These are phyloP conservation scores for Globisporangium mamillatum DNA, from an alignment of 352 stramenopile genomes.

Conservation along the genomic window DNA sequence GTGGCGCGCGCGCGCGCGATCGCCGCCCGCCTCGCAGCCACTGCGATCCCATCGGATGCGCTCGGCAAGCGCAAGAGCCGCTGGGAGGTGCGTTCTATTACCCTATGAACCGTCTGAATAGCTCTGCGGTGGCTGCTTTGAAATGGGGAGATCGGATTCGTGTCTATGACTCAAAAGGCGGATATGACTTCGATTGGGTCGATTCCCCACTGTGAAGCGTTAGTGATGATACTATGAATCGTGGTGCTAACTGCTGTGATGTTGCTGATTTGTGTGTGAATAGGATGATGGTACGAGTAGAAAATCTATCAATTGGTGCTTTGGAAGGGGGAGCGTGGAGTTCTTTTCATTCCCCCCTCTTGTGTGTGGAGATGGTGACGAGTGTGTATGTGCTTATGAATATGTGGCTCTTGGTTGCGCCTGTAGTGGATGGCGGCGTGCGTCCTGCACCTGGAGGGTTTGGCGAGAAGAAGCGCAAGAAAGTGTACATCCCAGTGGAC, in stretches of 20 bases:
- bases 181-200: neutral
- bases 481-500: constrained; percentile 90
- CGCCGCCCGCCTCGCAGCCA: constrained; percentile 67
- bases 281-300: constrained; percentile 5
- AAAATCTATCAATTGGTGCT: neutral
- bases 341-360: neutral
- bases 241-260: neutral
- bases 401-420: neutral
- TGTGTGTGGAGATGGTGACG: neutral
- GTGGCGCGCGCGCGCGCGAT: constrained; percentile 82
- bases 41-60: constrained; percentile 63
- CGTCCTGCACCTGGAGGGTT: constrained; percentile 33
- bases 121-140: neutral
- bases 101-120: constrained; percentile 7
- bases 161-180: neutral
- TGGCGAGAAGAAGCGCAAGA: constrained; percentile 82
- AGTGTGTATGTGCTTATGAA: neutral
- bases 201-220: constrained; percentile 2
- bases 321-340: too few species aligned
- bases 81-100: constrained; percentile 63
- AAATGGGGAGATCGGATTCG: neutral
- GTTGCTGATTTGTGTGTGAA: neutral
- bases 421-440: constrained; percentile 28
- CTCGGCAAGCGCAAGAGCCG: constrained; percentile 84
- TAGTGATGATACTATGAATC: neutral